Conservation (phyloP, 345 rosid genomes). For the Citrus hindsii region DNA sequence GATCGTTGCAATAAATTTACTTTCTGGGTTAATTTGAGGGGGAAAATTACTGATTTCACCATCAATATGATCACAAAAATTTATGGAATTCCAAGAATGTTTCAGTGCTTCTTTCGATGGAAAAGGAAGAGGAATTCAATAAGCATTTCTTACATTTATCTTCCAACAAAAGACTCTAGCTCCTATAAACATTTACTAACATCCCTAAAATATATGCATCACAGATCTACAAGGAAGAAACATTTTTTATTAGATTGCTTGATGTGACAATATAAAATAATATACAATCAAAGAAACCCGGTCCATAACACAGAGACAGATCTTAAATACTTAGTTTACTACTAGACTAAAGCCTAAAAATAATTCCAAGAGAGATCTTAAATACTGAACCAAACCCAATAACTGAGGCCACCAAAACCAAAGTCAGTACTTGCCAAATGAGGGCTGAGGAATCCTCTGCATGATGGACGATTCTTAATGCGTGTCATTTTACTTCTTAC, state of each 20-base stretch:
- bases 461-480: too few relatives aligned
- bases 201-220: background rate
- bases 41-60: background rate
- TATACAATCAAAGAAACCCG: background rate
- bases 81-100: background rate
- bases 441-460: too few relatives aligned
- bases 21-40: background rate
- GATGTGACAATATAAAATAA: background rate
- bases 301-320: background rate
- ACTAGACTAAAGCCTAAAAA: background rate
- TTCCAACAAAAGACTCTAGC: background rate
- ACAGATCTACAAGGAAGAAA: background rate
- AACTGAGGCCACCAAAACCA: background rate
- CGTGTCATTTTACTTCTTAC: too few relatives aligned
- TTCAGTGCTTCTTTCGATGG: background rate
- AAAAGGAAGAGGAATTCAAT: background rate
- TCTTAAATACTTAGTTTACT: background rate
- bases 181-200: background rate
- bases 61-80: background rate
- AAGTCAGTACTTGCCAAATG: background rate
- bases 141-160: background rate
- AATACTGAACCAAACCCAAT: background rate
- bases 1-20: background rate
- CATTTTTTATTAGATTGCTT: background rate
- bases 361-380: background rate